Conservation (phyloP, 352 stramenopile genomes). For the Globisporangium polare region DNA sequence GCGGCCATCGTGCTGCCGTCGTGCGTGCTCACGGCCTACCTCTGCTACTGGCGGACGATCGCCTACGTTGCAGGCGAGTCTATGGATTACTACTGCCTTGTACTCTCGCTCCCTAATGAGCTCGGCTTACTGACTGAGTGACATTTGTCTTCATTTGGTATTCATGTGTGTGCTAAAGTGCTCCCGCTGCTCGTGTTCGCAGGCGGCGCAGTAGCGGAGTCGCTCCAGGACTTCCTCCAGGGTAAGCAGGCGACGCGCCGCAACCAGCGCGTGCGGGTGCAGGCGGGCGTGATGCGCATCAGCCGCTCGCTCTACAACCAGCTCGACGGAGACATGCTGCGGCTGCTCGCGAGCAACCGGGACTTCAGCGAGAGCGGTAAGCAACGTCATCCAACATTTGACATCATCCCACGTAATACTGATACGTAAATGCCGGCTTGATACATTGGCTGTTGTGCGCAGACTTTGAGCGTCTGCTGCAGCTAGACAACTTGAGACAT, state of each 20-base stretch:
- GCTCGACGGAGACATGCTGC: conserved; percentile 54
- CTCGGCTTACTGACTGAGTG: background rate
- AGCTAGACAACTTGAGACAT: conserved; percentile 56
- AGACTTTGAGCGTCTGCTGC: conserved; percentile 75
- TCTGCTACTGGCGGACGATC: background rate
- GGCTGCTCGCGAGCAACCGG: conserved; percentile 58
- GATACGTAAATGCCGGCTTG: conserved; percentile 1
- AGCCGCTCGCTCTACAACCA: conserved; percentile 65
- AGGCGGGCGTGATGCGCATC: conserved; percentile 43
- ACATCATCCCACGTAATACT: background rate
- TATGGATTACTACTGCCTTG: background rate
- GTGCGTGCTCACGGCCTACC: background rate
- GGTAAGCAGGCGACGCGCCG: background rate
- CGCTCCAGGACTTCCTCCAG: conserved; percentile 9
- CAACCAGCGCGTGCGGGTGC: conserved; percentile 1
- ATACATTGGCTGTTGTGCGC: background rate
- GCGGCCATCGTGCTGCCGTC: background rate
- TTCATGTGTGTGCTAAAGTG: conserved; percentile 21
- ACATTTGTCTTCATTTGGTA: background rate
- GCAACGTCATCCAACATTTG: background rate
- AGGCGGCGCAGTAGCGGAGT: conserved; percentile 44
- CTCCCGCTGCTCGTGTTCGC: conserved; percentile 51
- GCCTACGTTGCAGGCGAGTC: conserved; percentile 9
- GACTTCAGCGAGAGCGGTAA: conserved; percentile 54
- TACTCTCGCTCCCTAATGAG: background rate